A percentile compares a stretch with the other conserved stretches of the same genome.
phyloP scores from a whole-genome alignment of 2,329 filamentous ascomycete genomes.

The Colletotrichum lupini region DNA sequence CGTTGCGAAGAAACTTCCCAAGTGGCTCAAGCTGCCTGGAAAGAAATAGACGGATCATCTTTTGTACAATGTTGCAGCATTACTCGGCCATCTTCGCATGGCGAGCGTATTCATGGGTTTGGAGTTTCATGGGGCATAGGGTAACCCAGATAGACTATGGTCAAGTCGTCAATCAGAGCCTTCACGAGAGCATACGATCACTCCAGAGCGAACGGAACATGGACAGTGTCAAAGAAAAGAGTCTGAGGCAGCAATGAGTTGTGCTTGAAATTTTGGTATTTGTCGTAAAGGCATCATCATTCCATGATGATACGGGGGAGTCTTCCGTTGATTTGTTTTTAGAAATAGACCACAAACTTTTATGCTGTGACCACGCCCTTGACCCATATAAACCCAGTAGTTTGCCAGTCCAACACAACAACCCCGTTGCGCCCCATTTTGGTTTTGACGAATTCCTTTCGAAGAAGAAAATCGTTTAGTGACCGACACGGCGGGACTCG shows the following conservation, averaged over 20 bases:
- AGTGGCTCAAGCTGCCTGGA: constrained; percentile 77
- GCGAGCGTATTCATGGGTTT: not conserved
- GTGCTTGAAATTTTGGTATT: constrained; percentile 47
- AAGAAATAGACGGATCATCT: constrained; percentile 69
- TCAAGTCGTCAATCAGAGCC: too few relatives aligned
- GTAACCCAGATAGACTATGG: not conserved
- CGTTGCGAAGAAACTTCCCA: constrained; percentile 64
- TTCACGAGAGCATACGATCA: not conserved
- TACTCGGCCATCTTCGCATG: not conserved
- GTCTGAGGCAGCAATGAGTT: constrained; percentile 8
- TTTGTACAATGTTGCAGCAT: constrained; percentile 36
- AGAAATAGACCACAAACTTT: constrained; percentile 38
- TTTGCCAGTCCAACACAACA: constrained; percentile 14
- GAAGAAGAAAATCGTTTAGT: constrained; percentile 56
- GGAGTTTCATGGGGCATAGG: not conserved
- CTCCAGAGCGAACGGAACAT: not conserved
- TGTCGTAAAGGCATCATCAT: constrained; percentile 45
- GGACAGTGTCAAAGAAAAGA: not conserved
- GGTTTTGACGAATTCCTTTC: not conserved
- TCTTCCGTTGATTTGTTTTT: constrained; percentile 35
- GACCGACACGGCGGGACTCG: constrained; percentile 80
- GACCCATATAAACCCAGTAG: constrained; percentile 41
- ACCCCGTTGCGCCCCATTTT: not conserved
- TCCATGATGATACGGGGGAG: constrained; percentile 41
- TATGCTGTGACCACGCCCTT: constrained; percentile 45